Conservation (phyloP, 768 basidiomycete species). For the Rhodocollybia butyracea region DNA sequence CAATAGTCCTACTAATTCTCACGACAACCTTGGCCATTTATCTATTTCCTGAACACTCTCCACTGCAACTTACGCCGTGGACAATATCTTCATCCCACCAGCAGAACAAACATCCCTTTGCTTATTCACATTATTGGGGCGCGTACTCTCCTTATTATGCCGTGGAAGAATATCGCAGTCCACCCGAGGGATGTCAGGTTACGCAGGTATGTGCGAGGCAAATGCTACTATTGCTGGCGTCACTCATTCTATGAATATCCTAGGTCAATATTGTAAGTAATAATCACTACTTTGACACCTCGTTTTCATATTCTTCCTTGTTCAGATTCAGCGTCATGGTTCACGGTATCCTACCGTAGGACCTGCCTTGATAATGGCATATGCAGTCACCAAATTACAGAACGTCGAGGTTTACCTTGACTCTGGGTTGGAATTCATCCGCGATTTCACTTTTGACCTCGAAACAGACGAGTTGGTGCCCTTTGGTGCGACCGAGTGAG, state of each 20-base stretch:
- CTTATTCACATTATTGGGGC: conserved; percentile 57
- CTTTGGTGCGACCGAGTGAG: conserved; percentile 65
- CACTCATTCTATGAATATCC: conserved; percentile 1
- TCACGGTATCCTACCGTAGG: conserved; percentile 69
- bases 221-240: background rate
- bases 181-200: conserved; percentile 48
- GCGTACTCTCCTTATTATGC: conserved; percentile 62
- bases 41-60: no score
- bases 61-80: no score
- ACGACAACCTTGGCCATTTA: no score
- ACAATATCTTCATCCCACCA: no score
- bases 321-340: conserved; percentile 77
- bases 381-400: conserved; percentile 53
- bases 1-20: no score
- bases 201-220: conserved; percentile 38
- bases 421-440: conserved; percentile 52
- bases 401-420: conserved; percentile 42
- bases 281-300: background rate
- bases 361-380: conserved; percentile 37
- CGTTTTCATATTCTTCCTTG: background rate
- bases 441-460: conserved; percentile 54
- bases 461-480: conserved; percentile 59
- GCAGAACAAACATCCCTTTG: no score
- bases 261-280: conserved; percentile 61
- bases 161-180: conserved; percentile 38